Conservation (phyloP, 192 early-diverging fungal species). For the Chytriomyces sp. region DNA sequence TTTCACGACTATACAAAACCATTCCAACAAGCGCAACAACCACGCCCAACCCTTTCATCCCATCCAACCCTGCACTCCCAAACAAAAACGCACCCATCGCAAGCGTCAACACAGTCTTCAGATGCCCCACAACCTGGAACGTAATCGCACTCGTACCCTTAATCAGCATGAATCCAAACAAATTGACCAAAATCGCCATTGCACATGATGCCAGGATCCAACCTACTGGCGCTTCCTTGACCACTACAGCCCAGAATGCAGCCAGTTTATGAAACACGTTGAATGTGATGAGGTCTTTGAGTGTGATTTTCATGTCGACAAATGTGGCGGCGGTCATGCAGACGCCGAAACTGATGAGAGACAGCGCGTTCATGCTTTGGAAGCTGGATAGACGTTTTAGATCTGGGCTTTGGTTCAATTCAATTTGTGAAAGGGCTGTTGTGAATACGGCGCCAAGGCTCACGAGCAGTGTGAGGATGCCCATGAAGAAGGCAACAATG, state of each 20-base stretch:
- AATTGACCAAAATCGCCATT: constrained; percentile 18
- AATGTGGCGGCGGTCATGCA: constrained; percentile 20
- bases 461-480: constrained; percentile 21
- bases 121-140: constrained; percentile 20
- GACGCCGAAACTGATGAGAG: constrained; percentile 12
- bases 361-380: constrained; percentile 31
- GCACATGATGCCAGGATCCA: constrained; percentile 23
- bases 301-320: constrained; percentile 18
- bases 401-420: constrained; percentile 16
- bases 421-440: constrained; percentile 24
- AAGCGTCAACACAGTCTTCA: constrained; percentile 24
- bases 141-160: constrained; percentile 25
- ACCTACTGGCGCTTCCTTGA: constrained; percentile 25
- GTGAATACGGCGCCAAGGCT: constrained; percentile 18
- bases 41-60: constrained; percentile 7
- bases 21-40: constrained; percentile 14
- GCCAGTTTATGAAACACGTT: constrained; percentile 5
- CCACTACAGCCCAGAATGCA: not conserved
- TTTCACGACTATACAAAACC: constrained; percentile 18
- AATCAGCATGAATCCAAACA: constrained; percentile 15
- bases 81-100: constrained; percentile 23
- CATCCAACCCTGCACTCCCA: constrained; percentile 13
- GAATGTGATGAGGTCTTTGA: not conserved
- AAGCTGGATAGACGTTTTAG: constrained; percentile 16
- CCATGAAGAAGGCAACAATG: not conserved